Percentiles rank a stretch among this genome's conserved stretches.
These are phyloP conservation scores for Saccharomycopsis sp. DNA, from an alignment of 805 yeast genomes.

Conservation along the genomic window DNA sequence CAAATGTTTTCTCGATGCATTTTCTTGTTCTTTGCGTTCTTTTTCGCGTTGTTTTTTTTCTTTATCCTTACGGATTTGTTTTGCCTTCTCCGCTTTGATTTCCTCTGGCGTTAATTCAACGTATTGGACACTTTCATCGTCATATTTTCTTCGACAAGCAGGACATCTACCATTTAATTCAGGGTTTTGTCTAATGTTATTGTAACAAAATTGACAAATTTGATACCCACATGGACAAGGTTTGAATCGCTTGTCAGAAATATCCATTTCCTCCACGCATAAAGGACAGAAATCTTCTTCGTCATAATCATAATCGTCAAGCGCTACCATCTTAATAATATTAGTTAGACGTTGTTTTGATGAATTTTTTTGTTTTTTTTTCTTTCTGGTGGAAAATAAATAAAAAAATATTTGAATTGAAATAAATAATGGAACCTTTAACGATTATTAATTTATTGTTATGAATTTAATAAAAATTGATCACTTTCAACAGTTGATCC, in stretches of 20 bases:
- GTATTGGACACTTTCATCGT: slow-evolving; percentile 88
- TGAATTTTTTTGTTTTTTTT: not conserved
- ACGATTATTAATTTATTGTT: too few relatives aligned
- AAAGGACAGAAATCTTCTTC: slow-evolving; percentile 57
- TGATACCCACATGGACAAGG: slow-evolving; percentile 99
- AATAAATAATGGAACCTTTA: too few relatives aligned
- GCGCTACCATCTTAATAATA: not conserved
- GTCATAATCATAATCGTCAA: slow-evolving; percentile 11
- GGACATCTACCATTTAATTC: slow-evolving; percentile 96
- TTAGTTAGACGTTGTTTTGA: not conserved
- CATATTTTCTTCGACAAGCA: slow-evolving; percentile 91
- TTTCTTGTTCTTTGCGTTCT: slow-evolving; percentile 86
- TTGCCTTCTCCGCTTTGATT: slow-evolving; percentile 67
- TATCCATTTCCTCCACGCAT: slow-evolving; percentile 97
- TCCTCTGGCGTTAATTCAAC: slow-evolving; percentile 81
- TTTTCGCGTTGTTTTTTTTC: slow-evolving; percentile 82
- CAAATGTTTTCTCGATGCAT: slow-evolving; percentile 72
- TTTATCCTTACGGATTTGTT: slow-evolving; percentile 73
- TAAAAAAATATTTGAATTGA: too few relatives aligned
- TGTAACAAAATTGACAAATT: slow-evolving; percentile 96
- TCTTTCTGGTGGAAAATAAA: too few relatives aligned
- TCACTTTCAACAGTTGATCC: too few relatives aligned
- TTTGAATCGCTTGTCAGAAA: slow-evolving; percentile 89
- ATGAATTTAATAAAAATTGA: too few relatives aligned
- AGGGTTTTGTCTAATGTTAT: slow-evolving; percentile 91